Base-by-base conservation (phyloP, 257 asterid genomes). In the Eucommia ulmoides region DNA sequence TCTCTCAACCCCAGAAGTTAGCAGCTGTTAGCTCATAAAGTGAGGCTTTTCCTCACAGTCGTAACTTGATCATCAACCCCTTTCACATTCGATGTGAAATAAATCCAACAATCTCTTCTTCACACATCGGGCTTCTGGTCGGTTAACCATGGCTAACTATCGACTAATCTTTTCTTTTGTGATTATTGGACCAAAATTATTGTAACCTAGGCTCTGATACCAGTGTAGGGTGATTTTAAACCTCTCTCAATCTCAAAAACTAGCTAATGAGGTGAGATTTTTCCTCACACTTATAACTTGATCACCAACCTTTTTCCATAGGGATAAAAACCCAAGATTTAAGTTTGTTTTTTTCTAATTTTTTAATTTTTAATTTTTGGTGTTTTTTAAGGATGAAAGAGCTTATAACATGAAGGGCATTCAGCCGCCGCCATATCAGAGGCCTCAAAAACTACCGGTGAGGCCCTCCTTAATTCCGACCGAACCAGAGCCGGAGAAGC, bases 401-500 rank as follows among this genome's bases (percentile, higher is more conserved):
- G 53, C 74, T 70, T n/a, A 74, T 58, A 57, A 14, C 75, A 55
- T 20, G 1, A 69, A 65, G 60, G 62, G 64, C 50, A 71, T 67
- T 63, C 81, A 80, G 0, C 79, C 85, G 8, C 74, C 85, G 2
- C 82, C 83, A 15, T 80, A 82, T 24, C 93, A 80, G 44, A 59
- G 69, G 65, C 72, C 70, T 9, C 75, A 66, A 2, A 74, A 71
- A 49, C n/a, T n/a, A n/a, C 72, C 96, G 17, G 66, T 71, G 18
- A 72, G 83, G 54, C 88, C 91, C 4, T 93, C 96, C 17, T 65
- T 89, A 45, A 85, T 82, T 41, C 93, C 96, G 0, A 16, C 77
- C 2, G 93, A 80, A 33, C 85, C 73, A 8, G 85, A 80, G 52
- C 79, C 75, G 15, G 85, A 80, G 21, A 76, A 72, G 57, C 70